Percentiles rank a stretch among this genome's conserved stretches.
These are phyloP conservation scores for Angomonas ambiguus DNA, from an alignment of 208 protist genomes.

Conservation along the genomic window DNA sequence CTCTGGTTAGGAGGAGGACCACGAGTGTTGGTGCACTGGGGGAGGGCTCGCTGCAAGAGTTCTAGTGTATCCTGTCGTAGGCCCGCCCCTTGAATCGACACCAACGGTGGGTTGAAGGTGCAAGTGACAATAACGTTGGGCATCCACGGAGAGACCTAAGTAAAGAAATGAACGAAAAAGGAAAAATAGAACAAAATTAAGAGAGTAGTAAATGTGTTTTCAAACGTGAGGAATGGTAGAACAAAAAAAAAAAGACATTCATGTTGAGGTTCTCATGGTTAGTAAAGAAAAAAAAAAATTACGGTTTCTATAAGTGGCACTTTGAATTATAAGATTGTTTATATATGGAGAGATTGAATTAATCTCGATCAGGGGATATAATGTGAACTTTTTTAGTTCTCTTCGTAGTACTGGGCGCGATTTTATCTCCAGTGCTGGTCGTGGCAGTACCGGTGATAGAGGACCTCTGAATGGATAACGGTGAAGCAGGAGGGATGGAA, in stretches of 20 bases:
- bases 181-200: slow-evolving; percentile 4
- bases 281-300: no score
- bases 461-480: neutral
- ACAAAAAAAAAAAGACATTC: slow-evolving; percentile 9
- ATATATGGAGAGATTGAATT: no score
- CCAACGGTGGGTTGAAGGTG: slow-evolving; percentile 71
- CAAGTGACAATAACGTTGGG: slow-evolving; percentile 80
- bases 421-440: no score
- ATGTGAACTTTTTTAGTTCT: neutral
- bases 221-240: neutral
- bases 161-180: neutral
- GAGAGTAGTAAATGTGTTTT: no score
- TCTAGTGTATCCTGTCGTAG: slow-evolving; percentile 78
- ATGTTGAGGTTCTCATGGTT: no score
- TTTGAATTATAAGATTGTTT: no score
- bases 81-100: slow-evolving; percentile 62
- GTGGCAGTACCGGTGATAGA: no score
- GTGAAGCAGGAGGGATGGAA: no score
- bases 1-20: slow-evolving; percentile 10
- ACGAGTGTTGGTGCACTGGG: slow-evolving; percentile 60
- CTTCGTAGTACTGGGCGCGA: no score
- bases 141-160: slow-evolving; percentile 25
- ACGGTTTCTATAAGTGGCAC: no score
- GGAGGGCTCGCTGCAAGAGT: slow-evolving; percentile 55
- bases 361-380: no score